Percentiles rank a stretch among this genome's conserved stretches.
Conservation (phyloP, 169 alveolate genomes). For the Plasmodium sp. region DNA sequence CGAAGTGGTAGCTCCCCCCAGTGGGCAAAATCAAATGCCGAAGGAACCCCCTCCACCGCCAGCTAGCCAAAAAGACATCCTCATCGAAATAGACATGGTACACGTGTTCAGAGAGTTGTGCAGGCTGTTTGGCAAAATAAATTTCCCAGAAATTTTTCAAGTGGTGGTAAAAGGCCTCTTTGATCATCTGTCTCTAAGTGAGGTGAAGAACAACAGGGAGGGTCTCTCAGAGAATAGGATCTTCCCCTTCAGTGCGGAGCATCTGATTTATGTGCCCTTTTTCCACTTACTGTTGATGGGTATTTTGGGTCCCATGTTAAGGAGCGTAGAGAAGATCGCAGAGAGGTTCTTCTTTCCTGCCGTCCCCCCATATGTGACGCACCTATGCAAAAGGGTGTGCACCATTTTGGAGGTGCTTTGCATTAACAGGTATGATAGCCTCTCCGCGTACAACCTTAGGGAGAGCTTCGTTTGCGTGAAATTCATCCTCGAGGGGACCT, state of each 20-base stretch:
- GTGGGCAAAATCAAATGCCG: neutral
- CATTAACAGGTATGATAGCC: conserved; percentile 30
- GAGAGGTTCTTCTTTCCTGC: conserved; percentile 17
- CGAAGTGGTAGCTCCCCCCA: neutral
- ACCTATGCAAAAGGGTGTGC: conserved; percentile 9
- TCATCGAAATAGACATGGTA: conserved; percentile 37
- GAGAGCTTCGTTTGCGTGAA: conserved; percentile 25
- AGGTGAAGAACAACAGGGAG: conserved; percentile 20
- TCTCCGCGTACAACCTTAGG: conserved; percentile 2
- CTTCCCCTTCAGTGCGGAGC: conserved; percentile 4
- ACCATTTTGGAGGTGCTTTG: conserved; percentile 31
- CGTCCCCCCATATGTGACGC: neutral
- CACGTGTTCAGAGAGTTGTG: conserved; percentile 36
- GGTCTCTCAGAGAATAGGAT: neutral
- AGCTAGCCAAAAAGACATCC: neutral
- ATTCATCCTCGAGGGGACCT: conserved; percentile 35
- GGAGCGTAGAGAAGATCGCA: neutral
- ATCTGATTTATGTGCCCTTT: conserved; percentile 40
- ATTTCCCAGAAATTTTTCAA: conserved; percentile 51
- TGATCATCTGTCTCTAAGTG: conserved; percentile 25
- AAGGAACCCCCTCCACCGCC: neutral
- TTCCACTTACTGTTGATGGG: conserved; percentile 50
- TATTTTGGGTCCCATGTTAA: conserved; percentile 24
- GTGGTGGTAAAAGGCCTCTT: conserved; percentile 11
- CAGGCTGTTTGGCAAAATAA: conserved; percentile 17